Evolutionary conservation across 164 flowering plant genomes (phyloP).

Genomic region (Taxillus chinensis): DNA sequence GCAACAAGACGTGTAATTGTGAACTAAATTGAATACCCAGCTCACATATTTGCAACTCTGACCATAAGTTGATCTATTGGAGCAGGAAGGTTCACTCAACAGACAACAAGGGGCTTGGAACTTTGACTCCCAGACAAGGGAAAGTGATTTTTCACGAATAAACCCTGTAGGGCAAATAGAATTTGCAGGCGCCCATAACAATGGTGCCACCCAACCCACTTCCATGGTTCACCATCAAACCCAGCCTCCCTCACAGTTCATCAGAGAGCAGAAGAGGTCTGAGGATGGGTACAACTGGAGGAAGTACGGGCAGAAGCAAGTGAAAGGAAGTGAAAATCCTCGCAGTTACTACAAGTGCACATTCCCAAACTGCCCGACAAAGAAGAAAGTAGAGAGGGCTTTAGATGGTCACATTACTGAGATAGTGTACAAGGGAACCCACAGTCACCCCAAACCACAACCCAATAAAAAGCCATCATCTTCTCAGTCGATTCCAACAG

Average conservation of each 20-base stretch:
- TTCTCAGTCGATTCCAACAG: conserved; percentile 22
- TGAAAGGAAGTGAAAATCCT: conserved; percentile 77
- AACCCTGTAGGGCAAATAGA: conserved; percentile 25
- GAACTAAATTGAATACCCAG: too few species aligned
- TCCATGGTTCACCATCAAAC: conserved; percentile 15
- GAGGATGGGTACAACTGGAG: conserved; percentile 92
- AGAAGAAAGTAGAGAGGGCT: conserved; percentile 74
- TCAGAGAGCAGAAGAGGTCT: conserved; percentile 42
- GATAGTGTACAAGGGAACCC: conserved; percentile 77
- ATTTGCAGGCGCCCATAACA: conserved; percentile 11
- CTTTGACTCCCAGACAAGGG: conserved; percentile 20
- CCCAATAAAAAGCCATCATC: conserved; percentile 44
- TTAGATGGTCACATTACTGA: conserved; percentile 78
- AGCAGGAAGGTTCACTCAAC: conserved; percentile 24
- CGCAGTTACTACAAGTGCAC: conserved; percentile 86
- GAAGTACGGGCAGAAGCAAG: conserved; percentile 83
- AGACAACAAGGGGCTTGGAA: conserved; percentile 27
- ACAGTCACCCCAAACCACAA: conserved; percentile 81
- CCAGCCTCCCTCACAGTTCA: conserved; percentile 24
- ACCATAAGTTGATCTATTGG: not conserved
- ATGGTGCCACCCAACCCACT: conserved; percentile 1
- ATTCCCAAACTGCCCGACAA: conserved; percentile 57
- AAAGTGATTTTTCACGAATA: conserved; percentile 15
- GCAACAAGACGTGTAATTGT: too few species aligned
- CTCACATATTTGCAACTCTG: too few species aligned